phyloP scores from a whole-genome alignment of 176 grass and related monocot species.

The Ensete ventricosum region DNA sequence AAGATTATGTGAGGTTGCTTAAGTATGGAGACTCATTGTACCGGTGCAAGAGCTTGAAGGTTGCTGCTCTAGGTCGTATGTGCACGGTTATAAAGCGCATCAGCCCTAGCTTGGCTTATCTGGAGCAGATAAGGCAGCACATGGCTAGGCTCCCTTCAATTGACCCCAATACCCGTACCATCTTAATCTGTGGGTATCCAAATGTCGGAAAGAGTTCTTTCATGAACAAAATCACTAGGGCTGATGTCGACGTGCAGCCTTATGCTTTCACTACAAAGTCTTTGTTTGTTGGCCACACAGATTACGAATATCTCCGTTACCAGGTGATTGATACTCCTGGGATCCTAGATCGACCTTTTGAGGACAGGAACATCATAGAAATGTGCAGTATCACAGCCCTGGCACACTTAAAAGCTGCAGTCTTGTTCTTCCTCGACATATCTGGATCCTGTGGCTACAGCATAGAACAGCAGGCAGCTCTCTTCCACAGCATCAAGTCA shows the following conservation, averaged over 20 bases:
- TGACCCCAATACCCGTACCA: conserved; percentile 55
- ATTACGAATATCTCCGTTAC: conserved; percentile 75
- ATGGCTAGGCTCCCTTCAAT: conserved; percentile 73
- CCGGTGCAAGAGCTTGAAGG: conserved; percentile 65
- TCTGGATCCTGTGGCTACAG: conserved; percentile 78
- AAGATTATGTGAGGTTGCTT: conserved; percentile 59
- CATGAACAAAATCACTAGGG: conserved; percentile 73
- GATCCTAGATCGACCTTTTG: conserved; percentile 55
- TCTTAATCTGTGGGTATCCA: conserved; percentile 42
- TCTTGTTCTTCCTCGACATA: conserved; percentile 50
- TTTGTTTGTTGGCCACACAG: conserved; percentile 58
- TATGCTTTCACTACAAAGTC: conserved; percentile 47
- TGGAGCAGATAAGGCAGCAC: conserved; percentile 60
- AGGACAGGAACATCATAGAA: conserved; percentile 52
- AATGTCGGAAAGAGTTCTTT: conserved; percentile 55
- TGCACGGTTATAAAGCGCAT: conserved; percentile 63
- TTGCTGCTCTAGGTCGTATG: conserved; percentile 49
- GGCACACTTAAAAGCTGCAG: conserved; percentile 31
- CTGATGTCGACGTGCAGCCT: conserved; percentile 66
- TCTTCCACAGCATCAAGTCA: conserved; percentile 78
- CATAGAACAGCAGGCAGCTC: conserved; percentile 58
- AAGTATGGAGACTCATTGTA: conserved; percentile 66
- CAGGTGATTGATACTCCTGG: conserved; percentile 83
- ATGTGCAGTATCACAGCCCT: conserved; percentile 55
- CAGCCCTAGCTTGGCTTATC: conserved; percentile 62